These are phyloP conservation scores for Pichia kluyveri DNA, from an alignment of 805 yeast genomes.

Conservation along the genomic window DNA sequence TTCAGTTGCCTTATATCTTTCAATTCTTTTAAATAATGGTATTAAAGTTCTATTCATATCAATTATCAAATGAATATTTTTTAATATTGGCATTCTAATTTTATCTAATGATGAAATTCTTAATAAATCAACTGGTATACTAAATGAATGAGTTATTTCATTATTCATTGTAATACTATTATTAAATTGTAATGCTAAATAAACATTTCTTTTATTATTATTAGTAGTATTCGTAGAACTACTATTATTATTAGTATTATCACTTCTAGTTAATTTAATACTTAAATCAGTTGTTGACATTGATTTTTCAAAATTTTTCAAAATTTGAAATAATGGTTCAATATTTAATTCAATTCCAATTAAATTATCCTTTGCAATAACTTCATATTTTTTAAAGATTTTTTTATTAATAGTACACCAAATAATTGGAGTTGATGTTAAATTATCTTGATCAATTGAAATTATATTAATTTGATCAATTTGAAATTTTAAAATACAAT, in stretches of 20 bases:
- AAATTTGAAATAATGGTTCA: constrained; percentile 50
- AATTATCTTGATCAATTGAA: constrained; percentile 33
- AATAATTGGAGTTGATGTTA: constrained; percentile 45
- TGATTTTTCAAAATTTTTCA: constrained; percentile 47
- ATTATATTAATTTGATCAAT: constrained; percentile 40
- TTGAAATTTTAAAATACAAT: constrained; percentile 49
- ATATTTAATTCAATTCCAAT: constrained; percentile 54
- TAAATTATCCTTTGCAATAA: constrained; percentile 43
- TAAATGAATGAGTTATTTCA: constrained; percentile 53
- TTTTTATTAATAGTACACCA: constrained; percentile 50
- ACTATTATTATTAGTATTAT: constrained; percentile 18
- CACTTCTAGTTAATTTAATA: constrained; percentile 33
- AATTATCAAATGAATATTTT: constrained; percentile 47
- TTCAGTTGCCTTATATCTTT: constrained; percentile 51
- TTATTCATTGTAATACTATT: constrained; percentile 34
- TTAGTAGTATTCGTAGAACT: constrained; percentile 7
- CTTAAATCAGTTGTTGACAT: constrained; percentile 38
- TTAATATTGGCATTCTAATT: constrained; percentile 55
- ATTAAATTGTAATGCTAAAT: constrained; percentile 46
- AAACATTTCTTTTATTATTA: constrained; percentile 31
- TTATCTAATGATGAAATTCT: constrained; percentile 43
- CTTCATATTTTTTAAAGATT: constrained; percentile 41
- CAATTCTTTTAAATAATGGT: constrained; percentile 51
- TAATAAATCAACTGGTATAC: constrained; percentile 61
- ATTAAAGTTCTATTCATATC: constrained; percentile 40